Percentiles rank a stretch among this genome's conserved stretches.
Conservation (phyloP, 2,329 filamentous ascomycete species). For the Fusarium camptoceras region DNA sequence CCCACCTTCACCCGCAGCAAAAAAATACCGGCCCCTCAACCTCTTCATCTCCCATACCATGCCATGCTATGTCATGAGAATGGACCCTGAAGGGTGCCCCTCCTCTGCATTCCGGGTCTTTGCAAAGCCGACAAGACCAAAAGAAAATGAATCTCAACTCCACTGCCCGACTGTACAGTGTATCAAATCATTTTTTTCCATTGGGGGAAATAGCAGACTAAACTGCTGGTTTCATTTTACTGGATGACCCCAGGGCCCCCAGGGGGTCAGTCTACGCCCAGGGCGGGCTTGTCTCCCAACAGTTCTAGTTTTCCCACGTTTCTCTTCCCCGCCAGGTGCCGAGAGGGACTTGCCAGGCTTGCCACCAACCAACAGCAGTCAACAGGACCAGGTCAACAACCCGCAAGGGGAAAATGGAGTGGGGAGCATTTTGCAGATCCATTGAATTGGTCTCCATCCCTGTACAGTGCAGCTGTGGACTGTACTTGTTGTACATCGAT, state of each 20-base stretch:
- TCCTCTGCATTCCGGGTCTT: constrained; percentile 30
- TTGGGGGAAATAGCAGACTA: constrained; percentile 35
- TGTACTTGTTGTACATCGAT: background rate
- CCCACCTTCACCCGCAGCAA: constrained; percentile 24
- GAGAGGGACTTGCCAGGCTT: constrained; percentile 42
- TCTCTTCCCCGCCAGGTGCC: constrained; percentile 43
- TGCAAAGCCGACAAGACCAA: constrained; percentile 13
- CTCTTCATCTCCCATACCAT: constrained; percentile 16
- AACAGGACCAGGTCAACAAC: constrained; percentile 39
- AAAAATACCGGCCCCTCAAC: constrained; percentile 36
- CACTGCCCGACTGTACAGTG: constrained; percentile 2
- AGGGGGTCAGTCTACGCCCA: constrained; percentile 36
- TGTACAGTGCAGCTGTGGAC: background rate
- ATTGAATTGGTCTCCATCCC: constrained; percentile 36
- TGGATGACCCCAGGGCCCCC: constrained; percentile 7
- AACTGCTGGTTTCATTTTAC: constrained; percentile 9
- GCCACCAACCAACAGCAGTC: constrained; percentile 43
- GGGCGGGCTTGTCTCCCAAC: constrained; percentile 44
- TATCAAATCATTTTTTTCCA: constrained; percentile 30
- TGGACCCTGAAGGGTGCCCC: constrained; percentile 33
- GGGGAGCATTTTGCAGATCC: constrained; percentile 37
- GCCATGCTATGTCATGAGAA: constrained; percentile 4
- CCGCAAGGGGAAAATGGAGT: constrained; percentile 34
- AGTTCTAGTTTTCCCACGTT: constrained; percentile 45
- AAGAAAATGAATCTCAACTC: background rate